Evolutionary conservation across 768 basidiomycete genomes (phyloP), one percentile per base, ranked within the genome.

Genomic region (Hypsizygus marmoreus): DNA sequence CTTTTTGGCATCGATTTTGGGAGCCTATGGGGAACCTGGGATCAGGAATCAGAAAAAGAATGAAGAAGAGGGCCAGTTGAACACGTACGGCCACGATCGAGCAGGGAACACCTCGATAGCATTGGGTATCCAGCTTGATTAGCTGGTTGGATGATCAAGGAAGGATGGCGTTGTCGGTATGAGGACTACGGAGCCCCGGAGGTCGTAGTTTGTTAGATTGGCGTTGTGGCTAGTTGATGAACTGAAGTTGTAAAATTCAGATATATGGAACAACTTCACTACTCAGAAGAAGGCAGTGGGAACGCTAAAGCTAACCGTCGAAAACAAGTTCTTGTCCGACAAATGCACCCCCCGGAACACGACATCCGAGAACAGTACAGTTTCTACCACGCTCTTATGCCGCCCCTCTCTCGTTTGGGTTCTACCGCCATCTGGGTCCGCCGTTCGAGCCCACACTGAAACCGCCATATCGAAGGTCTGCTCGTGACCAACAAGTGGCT

Each of bases 111-210:
- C 58, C 40, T 53, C 51, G 4, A 64, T 40, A 11, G 57, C 49
- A 9, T 57, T 30, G 2, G 69, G 68, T 22, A 60, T 63, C 60
- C 64, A 68, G 3, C 55, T 59, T 6, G 68, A 64, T 30, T 58
- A 70, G 29, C 61, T 64, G 11, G 47, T 56, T 2, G 64, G 55
- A 19, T 57, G 43, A 40, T 63, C 60, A 0, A 68, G 47, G 2
- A 56, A 56, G 7, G 68, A 69, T 1, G 67, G 58, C 1, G 62
- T 51, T 2, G 59, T 60, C 3, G 68, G 70, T 37, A 68, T 44
- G n/a, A 71, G 61, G 11, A 67, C 59, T 16, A 71, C 65, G 6
- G 69, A 65, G 3, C 63, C 71, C 14, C 69, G 63, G 24, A 73
- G 55, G 52, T 73, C 69, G 22, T 64, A 61, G 36, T 57, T 58